These are phyloP conservation scores for Ceratocystis diversiconidia DNA, from an alignment of 2,329 filamentous ascomycete genomes.

Conservation along the genomic window DNA sequence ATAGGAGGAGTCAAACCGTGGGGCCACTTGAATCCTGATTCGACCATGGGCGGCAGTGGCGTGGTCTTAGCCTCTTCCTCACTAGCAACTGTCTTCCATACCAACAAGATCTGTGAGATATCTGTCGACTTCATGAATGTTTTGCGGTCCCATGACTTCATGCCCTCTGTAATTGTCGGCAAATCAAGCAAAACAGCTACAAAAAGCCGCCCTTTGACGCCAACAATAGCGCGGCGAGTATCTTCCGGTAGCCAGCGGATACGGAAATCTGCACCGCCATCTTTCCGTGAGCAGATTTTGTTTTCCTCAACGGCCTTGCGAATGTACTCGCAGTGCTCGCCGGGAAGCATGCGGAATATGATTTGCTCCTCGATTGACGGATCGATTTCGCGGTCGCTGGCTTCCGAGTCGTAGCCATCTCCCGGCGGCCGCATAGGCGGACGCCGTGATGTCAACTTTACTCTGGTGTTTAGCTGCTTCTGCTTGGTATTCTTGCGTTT, in stretches of 20 bases:
- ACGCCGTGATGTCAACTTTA: conserved; percentile 34
- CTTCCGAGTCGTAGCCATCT: conserved; percentile 92
- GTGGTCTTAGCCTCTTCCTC: conserved; percentile 52
- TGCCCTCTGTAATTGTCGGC: conserved; percentile 69
- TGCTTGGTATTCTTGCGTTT: conserved; percentile 30
- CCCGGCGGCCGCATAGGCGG: conserved; percentile 57
- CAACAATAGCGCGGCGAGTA: conserved; percentile 57
- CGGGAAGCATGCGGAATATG: conserved; percentile 74
- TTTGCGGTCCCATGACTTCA: conserved; percentile 78
- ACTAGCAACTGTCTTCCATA: conserved; percentile 51
- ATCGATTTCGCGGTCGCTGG: conserved; percentile 76
- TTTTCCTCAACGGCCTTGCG: conserved; percentile 60
- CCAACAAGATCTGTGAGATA: conserved; percentile 76
- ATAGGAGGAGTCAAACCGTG: conserved; percentile 81
- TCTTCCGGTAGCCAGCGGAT: conserved; percentile 68
- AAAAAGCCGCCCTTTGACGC: conserved; percentile 54
- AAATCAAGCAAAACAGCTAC: conserved; percentile 70
- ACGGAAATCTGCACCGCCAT: conserved; percentile 61
- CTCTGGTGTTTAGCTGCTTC: conserved; percentile 31
- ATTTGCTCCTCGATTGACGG: conserved; percentile 83
- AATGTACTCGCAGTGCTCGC: conserved; percentile 73
- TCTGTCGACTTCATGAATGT: conserved; percentile 81
- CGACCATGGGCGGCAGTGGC: conserved; percentile 58
- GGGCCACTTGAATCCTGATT: conserved; percentile 57
- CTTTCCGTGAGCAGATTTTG: conserved; percentile 52